Conservation (phyloP, 768 basidiomycete species). For the Obba rivulosa region DNA sequence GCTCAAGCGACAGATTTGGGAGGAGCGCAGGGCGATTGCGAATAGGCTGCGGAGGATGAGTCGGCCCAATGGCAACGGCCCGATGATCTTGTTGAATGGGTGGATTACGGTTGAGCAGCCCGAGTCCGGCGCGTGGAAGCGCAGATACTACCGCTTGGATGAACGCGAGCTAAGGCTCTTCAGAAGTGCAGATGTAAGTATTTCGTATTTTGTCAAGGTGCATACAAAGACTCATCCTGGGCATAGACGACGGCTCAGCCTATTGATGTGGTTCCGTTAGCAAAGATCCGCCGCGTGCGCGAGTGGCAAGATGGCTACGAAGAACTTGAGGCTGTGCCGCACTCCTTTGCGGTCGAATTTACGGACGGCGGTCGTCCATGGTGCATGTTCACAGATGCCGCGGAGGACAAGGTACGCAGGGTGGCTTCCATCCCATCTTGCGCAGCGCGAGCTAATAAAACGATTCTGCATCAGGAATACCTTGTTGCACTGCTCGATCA, state of each 20-base stretch:
- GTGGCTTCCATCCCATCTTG: not conserved
- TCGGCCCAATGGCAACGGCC: conserved; percentile 5
- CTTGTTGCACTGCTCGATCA: conserved; percentile 2
- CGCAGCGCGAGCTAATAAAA: not conserved
- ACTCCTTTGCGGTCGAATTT: conserved; percentile 26
- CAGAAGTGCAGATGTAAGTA: conserved; percentile 25
- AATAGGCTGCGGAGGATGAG: conserved; percentile 12
- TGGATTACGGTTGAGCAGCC: conserved; percentile 27
- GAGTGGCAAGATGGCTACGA: conserved; percentile 27
- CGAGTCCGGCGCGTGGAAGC: conserved; percentile 24
- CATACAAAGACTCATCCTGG: not conserved
- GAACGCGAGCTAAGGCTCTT: conserved; percentile 19
- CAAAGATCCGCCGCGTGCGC: conserved; percentile 17
- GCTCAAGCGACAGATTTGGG: conserved; percentile 7
- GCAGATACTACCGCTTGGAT: conserved; percentile 26
- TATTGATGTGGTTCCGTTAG: conserved; percentile 16
- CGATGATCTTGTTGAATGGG: conserved; percentile 17
- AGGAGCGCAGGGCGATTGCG: conserved; percentile 13
- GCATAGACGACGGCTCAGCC: conserved; percentile 17
- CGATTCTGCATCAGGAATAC: not conserved
- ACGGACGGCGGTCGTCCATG: conserved; percentile 18
- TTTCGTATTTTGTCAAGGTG: not conserved
- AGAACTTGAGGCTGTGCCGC: conserved; percentile 25
- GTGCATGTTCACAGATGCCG: conserved; percentile 21
- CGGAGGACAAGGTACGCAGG: conserved; percentile 15